phyloP scores from a whole-genome alignment of 768 basidiomycete species.

The Serendipita vermifera region DNA sequence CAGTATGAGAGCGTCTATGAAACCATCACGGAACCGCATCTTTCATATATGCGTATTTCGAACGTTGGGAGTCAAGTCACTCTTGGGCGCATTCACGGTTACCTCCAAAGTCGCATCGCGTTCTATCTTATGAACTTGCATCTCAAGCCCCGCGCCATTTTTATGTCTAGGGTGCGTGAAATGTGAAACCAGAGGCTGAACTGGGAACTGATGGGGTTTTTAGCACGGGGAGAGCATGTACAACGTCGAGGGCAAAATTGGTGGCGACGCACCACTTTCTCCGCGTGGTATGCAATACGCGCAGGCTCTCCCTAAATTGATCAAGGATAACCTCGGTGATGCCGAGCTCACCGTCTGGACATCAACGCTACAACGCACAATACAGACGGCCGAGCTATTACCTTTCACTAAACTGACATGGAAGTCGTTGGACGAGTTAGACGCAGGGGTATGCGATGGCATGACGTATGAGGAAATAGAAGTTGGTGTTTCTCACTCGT shows the following conservation, averaged over 20 bases:
- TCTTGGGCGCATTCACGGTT: slow-evolving; percentile 78
- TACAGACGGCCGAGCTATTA: slow-evolving; percentile 73
- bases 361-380: slow-evolving; percentile 87
- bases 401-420: slow-evolving; percentile 89
- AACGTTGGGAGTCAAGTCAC: slow-evolving; percentile 89
- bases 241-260: slow-evolving; percentile 93
- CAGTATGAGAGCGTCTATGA: slow-evolving; percentile 95
- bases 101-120: slow-evolving; percentile 90
- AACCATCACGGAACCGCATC: slow-evolving; percentile 79
- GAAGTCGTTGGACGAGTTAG: slow-evolving; percentile 97
- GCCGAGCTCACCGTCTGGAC: slow-evolving; percentile 93
- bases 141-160: slow-evolving; percentile 91
- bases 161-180: slow-evolving; percentile 72
- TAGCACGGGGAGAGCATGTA: slow-evolving; percentile 97
- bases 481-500: slow-evolving; percentile 33
- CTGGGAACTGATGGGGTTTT: slow-evolving; percentile 9
- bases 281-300: slow-evolving; percentile 77
- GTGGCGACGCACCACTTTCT: slow-evolving; percentile 88
- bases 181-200: neutral
- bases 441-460: slow-evolving; percentile 97
- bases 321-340: slow-evolving; percentile 84
- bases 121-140: slow-evolving; percentile 99
- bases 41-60: slow-evolving; percentile 82
- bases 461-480: slow-evolving; percentile 99
- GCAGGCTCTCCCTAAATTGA: slow-evolving; percentile 67